Percentiles rank a stretch among this genome's conserved stretches.
Evolutionary conservation across 164 flowering plant species (phyloP).

Genomic region (Magnolia officinalis): DNA sequence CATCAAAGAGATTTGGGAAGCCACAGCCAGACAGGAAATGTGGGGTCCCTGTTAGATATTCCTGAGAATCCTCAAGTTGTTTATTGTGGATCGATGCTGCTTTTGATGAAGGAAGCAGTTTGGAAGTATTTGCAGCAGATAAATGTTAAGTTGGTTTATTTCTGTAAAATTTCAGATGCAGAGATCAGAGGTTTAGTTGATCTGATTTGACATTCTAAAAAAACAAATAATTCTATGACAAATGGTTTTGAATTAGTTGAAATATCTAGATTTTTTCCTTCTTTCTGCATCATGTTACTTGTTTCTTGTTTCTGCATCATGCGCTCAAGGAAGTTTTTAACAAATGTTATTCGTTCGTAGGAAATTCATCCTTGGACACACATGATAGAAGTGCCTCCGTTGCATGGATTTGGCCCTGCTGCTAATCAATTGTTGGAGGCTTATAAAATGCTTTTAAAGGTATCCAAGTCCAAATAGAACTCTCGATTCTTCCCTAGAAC

Average conservation of each 20-base stretch:
- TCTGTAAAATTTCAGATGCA: background rate
- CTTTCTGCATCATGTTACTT: too few species aligned
- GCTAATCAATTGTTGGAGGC: slow-evolving; percentile 93
- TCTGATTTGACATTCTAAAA: background rate
- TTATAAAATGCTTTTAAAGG: slow-evolving; percentile 93
- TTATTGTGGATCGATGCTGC: too few species aligned
- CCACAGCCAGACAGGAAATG: slow-evolving; percentile 43
- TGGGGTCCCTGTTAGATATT: slow-evolving; percentile 13
- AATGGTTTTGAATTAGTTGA: background rate
- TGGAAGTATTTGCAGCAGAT: too few species aligned
- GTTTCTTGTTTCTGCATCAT: background rate
- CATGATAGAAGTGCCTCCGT: slow-evolving; percentile 99
- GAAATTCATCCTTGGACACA: slow-evolving; percentile 98
- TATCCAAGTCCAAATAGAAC: slow-evolving; percentile 13
- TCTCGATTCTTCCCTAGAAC: background rate
- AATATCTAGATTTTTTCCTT: background rate
- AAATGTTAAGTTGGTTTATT: too few species aligned
- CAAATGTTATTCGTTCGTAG: slow-evolving; percentile 23
- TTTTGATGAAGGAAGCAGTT: too few species aligned
- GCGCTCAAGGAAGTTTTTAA: background rate
- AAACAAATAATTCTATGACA: background rate
- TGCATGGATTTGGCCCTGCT: slow-evolving; percentile 99
- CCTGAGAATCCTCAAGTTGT: background rate
- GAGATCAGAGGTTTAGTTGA: background rate
- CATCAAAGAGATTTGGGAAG: slow-evolving; percentile 64